These are phyloP conservation scores for Ziziphus jujuba DNA, from an alignment of 306 rosid species.

Conservation along the genomic window DNA sequence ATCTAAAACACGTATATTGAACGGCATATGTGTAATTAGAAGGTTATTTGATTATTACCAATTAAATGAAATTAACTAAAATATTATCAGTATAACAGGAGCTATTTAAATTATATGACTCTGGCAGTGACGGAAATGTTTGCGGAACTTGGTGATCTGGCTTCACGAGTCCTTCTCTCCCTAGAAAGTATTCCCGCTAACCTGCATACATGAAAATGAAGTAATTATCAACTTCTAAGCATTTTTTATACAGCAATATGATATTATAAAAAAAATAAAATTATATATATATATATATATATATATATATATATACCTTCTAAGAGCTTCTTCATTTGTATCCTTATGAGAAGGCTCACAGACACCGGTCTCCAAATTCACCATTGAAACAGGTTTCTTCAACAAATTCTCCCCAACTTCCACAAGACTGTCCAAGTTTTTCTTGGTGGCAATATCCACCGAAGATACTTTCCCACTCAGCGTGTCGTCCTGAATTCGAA, in stretches of 20 bases:
- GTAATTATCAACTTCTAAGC: no score
- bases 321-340: constrained; percentile 56
- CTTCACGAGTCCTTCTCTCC: constrained; percentile 7
- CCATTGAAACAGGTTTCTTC: constrained; percentile 52
- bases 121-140: background rate
- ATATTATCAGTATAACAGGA: no score
- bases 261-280: no score
- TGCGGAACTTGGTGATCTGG: background rate
- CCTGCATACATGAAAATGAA: background rate
- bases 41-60: no score
- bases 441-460: constrained; percentile 49
- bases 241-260: no score
- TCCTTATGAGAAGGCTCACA: constrained; percentile 26
- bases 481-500: constrained; percentile 58
- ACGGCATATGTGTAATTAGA: no score
- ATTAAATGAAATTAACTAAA: no score
- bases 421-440: constrained; percentile 49
- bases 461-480: constrained; percentile 40
- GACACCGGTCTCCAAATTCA: constrained; percentile 45
- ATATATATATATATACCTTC: constrained; percentile 29
- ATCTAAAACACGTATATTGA: no score
- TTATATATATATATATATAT: no score
- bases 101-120: no score
- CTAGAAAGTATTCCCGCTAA: constrained; percentile 5
- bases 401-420: constrained; percentile 46